phyloP scores from a whole-genome alignment of 2,329 filamentous ascomycete species.

The Penicillium sp. region DNA sequence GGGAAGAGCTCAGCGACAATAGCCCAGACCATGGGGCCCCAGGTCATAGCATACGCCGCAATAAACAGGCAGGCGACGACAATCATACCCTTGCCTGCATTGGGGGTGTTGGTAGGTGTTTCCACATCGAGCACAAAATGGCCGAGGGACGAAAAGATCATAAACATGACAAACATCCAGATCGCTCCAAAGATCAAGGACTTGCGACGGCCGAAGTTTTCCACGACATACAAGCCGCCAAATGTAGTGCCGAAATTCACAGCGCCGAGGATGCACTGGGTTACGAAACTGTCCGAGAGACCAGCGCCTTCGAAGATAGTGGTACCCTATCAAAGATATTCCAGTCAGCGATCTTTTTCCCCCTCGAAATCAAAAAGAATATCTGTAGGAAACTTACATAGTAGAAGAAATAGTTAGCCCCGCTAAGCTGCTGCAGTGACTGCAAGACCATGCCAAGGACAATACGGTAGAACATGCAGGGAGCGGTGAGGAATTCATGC shows the following conservation, averaged over 20 bases:
- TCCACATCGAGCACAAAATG: constrained; percentile 41
- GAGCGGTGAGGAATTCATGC: constrained; percentile 46
- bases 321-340: constrained; percentile 51
- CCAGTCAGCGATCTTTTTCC: constrained; percentile 10
- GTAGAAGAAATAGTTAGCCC: constrained; percentile 53
- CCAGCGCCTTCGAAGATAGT: constrained; percentile 61
- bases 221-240: constrained; percentile 66
- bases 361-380: background rate
- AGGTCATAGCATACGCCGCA: constrained; percentile 65
- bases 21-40: constrained; percentile 60
- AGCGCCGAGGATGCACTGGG: constrained; percentile 62
- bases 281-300: constrained; percentile 61
- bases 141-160: constrained; percentile 62
- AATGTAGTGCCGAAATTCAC: constrained; percentile 69
- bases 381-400: constrained; percentile 43
- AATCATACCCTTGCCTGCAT: constrained; percentile 65
- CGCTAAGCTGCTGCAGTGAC: constrained; percentile 46
- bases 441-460: constrained; percentile 44
- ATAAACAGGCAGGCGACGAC: constrained; percentile 72
- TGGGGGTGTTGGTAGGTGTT: constrained; percentile 44
- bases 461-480: constrained; percentile 47
- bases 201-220: constrained; percentile 66
- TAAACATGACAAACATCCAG: constrained; percentile 65
- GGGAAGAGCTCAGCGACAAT: constrained; percentile 47
- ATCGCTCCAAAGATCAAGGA: constrained; percentile 64